Evolutionary conservation across 257 asterid genomes (phyloP).

Genomic region (Nicotiana tabacum): DNA sequence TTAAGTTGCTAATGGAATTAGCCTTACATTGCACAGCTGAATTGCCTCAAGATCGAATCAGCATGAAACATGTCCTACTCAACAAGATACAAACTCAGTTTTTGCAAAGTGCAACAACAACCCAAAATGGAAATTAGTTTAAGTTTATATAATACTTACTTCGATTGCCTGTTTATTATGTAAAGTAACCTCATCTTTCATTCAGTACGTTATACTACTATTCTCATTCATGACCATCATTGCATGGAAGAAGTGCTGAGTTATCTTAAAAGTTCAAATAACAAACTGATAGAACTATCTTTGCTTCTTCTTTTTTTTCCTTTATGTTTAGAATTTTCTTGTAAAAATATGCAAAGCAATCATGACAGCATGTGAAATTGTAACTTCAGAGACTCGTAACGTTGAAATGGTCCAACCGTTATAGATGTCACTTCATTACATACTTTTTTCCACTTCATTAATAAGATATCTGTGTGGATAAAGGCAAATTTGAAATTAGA

Average conservation of each 20-base stretch:
- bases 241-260: not conserved
- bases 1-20: not conserved
- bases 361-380: not conserved
- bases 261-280: too few species aligned
- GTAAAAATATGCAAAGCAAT: too few species aligned
- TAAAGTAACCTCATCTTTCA: too few species aligned
- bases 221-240: too few species aligned
- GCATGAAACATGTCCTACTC: not conserved
- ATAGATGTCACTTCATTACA: not conserved
- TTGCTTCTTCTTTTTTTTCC: too few species aligned
- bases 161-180: too few species aligned
- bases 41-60: not conserved
- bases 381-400: not conserved
- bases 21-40: conserved; percentile 1
- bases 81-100: not conserved
- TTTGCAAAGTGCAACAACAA: not conserved
- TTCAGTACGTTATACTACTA: too few species aligned
- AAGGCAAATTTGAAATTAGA: not conserved
- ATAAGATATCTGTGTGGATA: not conserved
- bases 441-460: not conserved
- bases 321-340: not conserved
- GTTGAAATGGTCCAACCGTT: not conserved
- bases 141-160: too few species aligned
- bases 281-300: too few species aligned
- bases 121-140: not conserved